Percentiles rank a stretch among this genome's conserved stretches.
phyloP scores from a whole-genome alignment of 495 filamentous ascomycete genomes.

The Pseudomonodictys pantanalensis region DNA sequence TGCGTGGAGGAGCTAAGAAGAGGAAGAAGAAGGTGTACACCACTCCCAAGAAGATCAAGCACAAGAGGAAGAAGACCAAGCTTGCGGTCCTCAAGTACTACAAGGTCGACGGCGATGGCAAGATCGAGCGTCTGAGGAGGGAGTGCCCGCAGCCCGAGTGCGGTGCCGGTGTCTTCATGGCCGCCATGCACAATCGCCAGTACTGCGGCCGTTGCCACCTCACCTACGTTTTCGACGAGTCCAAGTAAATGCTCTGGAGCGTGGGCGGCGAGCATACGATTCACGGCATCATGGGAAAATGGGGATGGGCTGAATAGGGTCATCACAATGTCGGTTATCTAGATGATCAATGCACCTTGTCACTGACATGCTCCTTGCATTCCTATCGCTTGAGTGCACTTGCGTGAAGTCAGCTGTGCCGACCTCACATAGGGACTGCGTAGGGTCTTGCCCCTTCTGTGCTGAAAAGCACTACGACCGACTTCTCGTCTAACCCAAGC shows the following conservation, averaged over 20 bases:
- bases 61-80: conserved; percentile 99
- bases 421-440: conserved; percentile 4
- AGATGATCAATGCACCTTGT: conserved; percentile 7
- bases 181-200: conserved; percentile 98
- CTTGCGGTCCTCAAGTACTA: conserved; percentile 99
- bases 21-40: conserved; percentile 99
- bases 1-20: conserved; percentile 98
- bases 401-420: background rate
- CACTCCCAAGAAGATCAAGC: conserved; percentile 99
- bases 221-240: conserved; percentile 98
- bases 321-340: conserved; percentile 13
- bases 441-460: conserved; percentile 44
- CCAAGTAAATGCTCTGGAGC: conserved; percentile 46
- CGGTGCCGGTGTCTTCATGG: conserved; percentile 99
- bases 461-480: conserved; percentile 52
- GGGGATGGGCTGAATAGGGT: conserved; percentile 7
- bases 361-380: too few relatives aligned
- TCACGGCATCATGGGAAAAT: conserved; percentile 8
- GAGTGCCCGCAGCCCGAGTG: conserved; percentile 96
- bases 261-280: background rate
- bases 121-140: conserved; percentile 98
- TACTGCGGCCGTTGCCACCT: conserved; percentile 99
- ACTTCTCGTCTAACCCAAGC: conserved; percentile 43
- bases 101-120: conserved; percentile 99
- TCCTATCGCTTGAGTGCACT: too few relatives aligned